These are phyloP conservation scores for Euphorbia corollata DNA, from an alignment of 441 rosid species.

Conservation along the genomic window DNA sequence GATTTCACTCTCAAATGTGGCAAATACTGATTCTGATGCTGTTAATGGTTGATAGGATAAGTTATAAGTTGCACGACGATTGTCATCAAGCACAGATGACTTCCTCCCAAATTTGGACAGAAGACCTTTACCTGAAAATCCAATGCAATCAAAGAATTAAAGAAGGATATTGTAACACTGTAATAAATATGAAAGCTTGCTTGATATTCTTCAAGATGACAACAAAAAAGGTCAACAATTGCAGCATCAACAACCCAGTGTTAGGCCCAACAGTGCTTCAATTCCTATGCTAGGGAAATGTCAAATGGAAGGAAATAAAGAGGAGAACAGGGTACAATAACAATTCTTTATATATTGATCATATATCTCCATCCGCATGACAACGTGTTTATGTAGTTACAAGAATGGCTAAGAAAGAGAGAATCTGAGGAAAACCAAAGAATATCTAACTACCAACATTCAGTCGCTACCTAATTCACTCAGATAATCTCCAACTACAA, in stretches of 20 bases:
- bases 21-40: conserved; percentile 59
- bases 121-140: conserved; percentile 46
- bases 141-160: conserved; percentile 11
- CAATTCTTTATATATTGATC: background rate
- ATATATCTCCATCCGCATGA: background rate
- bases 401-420: conserved; percentile 1
- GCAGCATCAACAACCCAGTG: conserved; percentile 7
- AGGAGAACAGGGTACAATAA: background rate
- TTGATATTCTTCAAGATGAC: background rate
- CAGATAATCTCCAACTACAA: background rate
- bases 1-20: conserved; percentile 78
- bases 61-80: conserved; percentile 61
- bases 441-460: background rate
- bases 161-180: conserved; percentile 2
- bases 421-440: background rate
- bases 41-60: conserved; percentile 41
- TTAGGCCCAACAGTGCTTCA: background rate
- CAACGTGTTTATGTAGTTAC: background rate
- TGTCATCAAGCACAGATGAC: conserved; percentile 51
- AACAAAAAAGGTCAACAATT: background rate
- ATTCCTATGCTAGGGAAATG: background rate
- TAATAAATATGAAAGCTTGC: background rate
- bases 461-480: background rate
- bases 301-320: background rate
- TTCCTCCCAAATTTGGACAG: conserved; percentile 56